Conservation (phyloP, 2,329 filamentous ascomycete genomes). For the Colletotrichum higginsianum region DNA sequence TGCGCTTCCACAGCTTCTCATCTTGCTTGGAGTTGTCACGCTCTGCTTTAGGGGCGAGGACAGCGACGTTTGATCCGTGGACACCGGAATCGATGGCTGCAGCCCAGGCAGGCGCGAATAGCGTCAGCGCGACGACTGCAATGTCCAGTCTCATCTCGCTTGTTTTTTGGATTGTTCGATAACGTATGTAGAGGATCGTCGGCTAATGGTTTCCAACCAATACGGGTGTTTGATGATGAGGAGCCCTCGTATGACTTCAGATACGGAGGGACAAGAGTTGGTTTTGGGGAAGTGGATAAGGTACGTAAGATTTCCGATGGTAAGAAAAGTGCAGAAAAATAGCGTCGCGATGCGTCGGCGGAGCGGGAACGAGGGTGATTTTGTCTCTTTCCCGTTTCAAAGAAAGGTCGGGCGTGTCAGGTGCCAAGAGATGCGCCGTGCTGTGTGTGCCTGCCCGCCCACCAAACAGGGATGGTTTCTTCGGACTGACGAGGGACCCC, state of each 20-base stretch:
- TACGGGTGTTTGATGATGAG: neutral
- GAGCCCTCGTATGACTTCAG: neutral
- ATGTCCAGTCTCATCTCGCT: conserved; percentile 52
- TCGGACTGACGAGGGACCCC: conserved; percentile 15
- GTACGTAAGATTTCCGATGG: neutral
- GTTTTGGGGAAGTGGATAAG: neutral
- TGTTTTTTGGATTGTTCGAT: conserved; percentile 17
- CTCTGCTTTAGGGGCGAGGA: conserved; percentile 42
- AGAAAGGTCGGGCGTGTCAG: conserved; percentile 23
- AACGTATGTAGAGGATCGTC: conserved; percentile 1
- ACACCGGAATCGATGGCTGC: conserved; percentile 46
- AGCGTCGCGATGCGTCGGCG: neutral
- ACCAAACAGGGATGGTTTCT: conserved; percentile 30
- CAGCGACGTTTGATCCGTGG: conserved; percentile 32
- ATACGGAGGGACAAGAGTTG: neutral
- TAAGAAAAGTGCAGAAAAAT: conserved; percentile 14
- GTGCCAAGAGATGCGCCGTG: conserved; percentile 30
- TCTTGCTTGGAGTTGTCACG: conserved; percentile 41
- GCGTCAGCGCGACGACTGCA: conserved; percentile 49
- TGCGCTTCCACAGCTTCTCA: conserved; percentile 71
- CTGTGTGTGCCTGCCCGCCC: conserved; percentile 1
- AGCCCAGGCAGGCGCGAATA: conserved; percentile 45
- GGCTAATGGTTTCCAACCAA: neutral
- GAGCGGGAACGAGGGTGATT: conserved; percentile 22
- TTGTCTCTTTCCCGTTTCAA: conserved; percentile 38